A percentile compares a stretch with the other conserved stretches of the same genome.
Evolutionary conservation across 805 yeast species (phyloP).

Genomic region (Metschnikowia rubicola): DNA sequence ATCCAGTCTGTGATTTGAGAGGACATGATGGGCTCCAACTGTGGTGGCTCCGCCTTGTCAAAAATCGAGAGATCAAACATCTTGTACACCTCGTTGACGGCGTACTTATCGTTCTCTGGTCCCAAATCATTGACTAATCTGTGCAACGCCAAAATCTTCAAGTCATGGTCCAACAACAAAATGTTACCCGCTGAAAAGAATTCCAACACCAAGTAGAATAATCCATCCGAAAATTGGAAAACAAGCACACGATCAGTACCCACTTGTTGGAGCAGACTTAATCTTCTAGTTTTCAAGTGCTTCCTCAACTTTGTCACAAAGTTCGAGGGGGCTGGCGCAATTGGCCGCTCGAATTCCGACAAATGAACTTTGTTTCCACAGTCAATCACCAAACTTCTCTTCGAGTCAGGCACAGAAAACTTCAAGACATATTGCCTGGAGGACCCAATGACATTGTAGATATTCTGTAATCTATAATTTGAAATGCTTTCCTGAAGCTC

Average conservation of each 20-base stretch:
- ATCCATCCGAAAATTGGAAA: constrained; percentile 79
- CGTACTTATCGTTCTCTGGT: constrained; percentile 53
- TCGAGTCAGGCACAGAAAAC: constrained; percentile 80
- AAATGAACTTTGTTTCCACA: constrained; percentile 80
- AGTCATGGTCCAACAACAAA: constrained; percentile 65
- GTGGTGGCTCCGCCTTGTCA: constrained; percentile 14
- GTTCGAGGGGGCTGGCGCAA: constrained; percentile 77
- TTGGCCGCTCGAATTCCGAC: constrained; percentile 77
- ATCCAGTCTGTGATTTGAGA: constrained; percentile 40
- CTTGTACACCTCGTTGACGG: constrained; percentile 70
- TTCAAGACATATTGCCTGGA: constrained; percentile 72
- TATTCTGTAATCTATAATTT: constrained; percentile 74
- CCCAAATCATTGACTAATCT: constrained; percentile 75
- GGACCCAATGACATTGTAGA: constrained; percentile 74
- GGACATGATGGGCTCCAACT: constrained; percentile 15
- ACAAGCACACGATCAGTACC: constrained; percentile 82
- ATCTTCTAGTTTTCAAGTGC: constrained; percentile 75
- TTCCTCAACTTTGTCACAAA: constrained; percentile 85
- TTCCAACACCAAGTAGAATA: constrained; percentile 74
- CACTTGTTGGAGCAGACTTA: constrained; percentile 69
- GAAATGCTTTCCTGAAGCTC: constrained; percentile 60
- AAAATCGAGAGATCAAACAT: constrained; percentile 57
- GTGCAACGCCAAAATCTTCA: constrained; percentile 67
- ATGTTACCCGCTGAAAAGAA: constrained; percentile 95
- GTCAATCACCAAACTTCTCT: constrained; percentile 70